Percentiles rank a stretch among this genome's conserved stretches.
phyloP scores from a whole-genome alignment of 31 red algal genomes.

The Bonnemaisonia californica region DNA sequence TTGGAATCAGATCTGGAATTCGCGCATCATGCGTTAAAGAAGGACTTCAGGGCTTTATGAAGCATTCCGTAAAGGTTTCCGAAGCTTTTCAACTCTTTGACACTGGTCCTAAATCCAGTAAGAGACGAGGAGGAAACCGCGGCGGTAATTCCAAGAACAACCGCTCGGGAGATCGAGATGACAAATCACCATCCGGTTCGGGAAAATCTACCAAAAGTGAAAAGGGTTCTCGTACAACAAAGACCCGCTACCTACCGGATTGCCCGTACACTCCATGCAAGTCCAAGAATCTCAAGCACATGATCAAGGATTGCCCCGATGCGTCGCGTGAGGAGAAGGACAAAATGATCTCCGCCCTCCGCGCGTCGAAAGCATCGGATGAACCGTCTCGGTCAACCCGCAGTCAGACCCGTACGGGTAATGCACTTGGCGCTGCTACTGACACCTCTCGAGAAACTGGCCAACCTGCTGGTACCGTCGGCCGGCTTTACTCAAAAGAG shows the following conservation, averaged over 20 bases:
- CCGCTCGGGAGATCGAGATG: neutral
- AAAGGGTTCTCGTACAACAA: neutral
- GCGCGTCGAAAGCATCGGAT: neutral
- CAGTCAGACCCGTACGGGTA: neutral
- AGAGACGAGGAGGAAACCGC: no score
- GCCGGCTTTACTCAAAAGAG: neutral
- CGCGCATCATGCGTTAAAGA: neutral
- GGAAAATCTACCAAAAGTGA: neutral
- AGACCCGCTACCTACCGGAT: neutral
- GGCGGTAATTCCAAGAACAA: neutral
- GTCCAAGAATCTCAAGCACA: neutral
- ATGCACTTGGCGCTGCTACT: neutral
- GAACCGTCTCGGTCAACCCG: neutral
- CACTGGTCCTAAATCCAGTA: neutral
- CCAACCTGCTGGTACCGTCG: neutral
- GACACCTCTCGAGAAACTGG: neutral
- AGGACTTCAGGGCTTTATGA: slow-evolving; percentile 9
- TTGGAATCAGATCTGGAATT: neutral
- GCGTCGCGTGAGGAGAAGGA: slow-evolving; percentile 2
- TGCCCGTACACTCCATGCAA: neutral
- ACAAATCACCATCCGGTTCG: neutral
- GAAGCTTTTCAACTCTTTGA: neutral
- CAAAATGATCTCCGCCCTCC: neutral
- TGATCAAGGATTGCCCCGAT: slow-evolving; percentile 6
- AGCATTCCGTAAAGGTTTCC: neutral